phyloP scores from a whole-genome alignment of 371 early-diverging fungal species.

The Apophysomyces ossiformis region DNA sequence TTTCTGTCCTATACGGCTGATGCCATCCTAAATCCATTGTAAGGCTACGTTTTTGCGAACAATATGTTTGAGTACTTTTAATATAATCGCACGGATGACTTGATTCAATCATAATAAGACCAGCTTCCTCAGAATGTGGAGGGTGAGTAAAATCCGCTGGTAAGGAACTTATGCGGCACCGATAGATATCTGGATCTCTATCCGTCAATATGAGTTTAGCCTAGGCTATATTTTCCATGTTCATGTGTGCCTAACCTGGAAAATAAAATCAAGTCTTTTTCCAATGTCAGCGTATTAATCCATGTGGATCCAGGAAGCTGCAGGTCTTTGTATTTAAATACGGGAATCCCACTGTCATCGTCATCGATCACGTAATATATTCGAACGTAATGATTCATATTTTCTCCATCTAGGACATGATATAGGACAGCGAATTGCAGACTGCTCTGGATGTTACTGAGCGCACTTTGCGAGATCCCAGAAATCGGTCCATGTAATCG shows the following conservation, averaged over 20 bases:
- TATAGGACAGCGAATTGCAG: slow-evolving; percentile 37
- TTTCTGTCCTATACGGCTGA: slow-evolving; percentile 30
- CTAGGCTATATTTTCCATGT: background rate
- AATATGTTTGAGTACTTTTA: slow-evolving; percentile 21
- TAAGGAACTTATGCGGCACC: slow-evolving; percentile 38
- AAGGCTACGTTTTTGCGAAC: background rate
- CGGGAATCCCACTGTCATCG: background rate
- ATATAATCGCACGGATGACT: slow-evolving; percentile 31
- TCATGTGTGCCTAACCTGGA: slow-evolving; percentile 31
- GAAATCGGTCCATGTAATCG: slow-evolving; percentile 37
- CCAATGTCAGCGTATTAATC: slow-evolving; percentile 38
- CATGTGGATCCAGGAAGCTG: slow-evolving; percentile 46
- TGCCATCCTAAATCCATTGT: slow-evolving; percentile 28
- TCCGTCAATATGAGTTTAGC: background rate
- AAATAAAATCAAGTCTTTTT: slow-evolving; percentile 38
- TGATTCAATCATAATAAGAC: slow-evolving; percentile 5
- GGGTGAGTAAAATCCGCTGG: slow-evolving; percentile 25
- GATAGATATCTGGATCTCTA: slow-evolving; percentile 48
- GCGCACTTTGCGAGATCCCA: slow-evolving; percentile 21
- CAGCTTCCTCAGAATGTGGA: slow-evolving; percentile 30
- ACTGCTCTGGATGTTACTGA: slow-evolving; percentile 10
- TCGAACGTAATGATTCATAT: slow-evolving; percentile 34
- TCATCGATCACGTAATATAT: slow-evolving; percentile 31
- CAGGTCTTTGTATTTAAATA: slow-evolving; percentile 45
- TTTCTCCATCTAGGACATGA: slow-evolving; percentile 42